These are phyloP conservation scores for Zygosaccharomyces pseudorouxii DNA, from an alignment of 805 yeast species.

Conservation along the genomic window DNA sequence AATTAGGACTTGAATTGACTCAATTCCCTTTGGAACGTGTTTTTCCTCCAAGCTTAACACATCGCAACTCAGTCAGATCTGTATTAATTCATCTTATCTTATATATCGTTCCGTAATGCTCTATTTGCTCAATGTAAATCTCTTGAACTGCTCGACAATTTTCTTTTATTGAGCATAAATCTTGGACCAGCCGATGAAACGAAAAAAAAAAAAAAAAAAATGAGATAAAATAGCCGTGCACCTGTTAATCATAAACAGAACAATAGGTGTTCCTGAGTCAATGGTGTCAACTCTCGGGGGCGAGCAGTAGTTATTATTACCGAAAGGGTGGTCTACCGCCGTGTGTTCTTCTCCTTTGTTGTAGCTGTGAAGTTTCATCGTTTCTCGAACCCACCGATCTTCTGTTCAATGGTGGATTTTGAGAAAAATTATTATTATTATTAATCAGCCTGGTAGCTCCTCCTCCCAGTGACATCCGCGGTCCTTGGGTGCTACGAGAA, in stretches of 20 bases:
- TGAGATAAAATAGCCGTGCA: neutral
- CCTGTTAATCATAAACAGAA: neutral
- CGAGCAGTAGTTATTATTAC: constrained; percentile 1
- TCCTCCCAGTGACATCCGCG: constrained; percentile 16
- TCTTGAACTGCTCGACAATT: constrained; percentile 2
- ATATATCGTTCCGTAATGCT: constrained; percentile 6
- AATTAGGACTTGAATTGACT: too few species aligned
- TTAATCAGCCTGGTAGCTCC: constrained; percentile 14
- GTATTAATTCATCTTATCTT: neutral
- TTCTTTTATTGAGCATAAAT: constrained; percentile 1
- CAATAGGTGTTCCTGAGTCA: neutral
- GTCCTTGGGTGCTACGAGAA: constrained; percentile 2
- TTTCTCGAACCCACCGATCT: neutral
- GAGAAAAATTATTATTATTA: neutral
- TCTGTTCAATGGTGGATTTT: constrained; percentile 6
- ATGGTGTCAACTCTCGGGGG: neutral
- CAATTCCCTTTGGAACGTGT: too few species aligned
- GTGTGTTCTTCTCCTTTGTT: constrained; percentile 1
- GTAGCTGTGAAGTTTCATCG: neutral
- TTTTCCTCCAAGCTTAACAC: too few species aligned
- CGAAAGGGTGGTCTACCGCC: constrained; percentile 28
- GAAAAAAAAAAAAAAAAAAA: neutral
- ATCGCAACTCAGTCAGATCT: neutral
- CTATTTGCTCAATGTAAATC: constrained; percentile 7
- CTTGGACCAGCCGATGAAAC: neutral